These are phyloP conservation scores for Fusarium subglutinans DNA, from an alignment of 2,329 filamentous ascomycete species.

Conservation along the genomic window DNA sequence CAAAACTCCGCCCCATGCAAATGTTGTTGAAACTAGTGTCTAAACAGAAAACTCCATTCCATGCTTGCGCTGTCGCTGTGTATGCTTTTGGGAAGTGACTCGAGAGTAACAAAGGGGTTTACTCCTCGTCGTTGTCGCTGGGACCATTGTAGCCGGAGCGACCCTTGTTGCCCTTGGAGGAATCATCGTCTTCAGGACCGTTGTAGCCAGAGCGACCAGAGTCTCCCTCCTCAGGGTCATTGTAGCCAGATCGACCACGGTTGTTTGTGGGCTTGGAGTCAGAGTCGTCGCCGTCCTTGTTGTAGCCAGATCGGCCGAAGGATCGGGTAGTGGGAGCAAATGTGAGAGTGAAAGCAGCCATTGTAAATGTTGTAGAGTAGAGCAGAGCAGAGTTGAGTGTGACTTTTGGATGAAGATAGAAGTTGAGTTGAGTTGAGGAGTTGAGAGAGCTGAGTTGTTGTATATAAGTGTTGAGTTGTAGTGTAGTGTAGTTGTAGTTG, in stretches of 20 bases:
- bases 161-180: slow-evolving; percentile 49
- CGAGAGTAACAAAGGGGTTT: slow-evolving; percentile 5
- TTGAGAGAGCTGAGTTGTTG: not conserved
- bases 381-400: not conserved
- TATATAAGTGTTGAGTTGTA: not conserved
- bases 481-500: slow-evolving; percentile 3
- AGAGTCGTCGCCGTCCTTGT: slow-evolving; percentile 42
- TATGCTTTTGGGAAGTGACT: slow-evolving; percentile 6
- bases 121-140: slow-evolving; percentile 47
- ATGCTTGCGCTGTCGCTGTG: slow-evolving; percentile 31
- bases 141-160: slow-evolving; percentile 56
- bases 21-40: slow-evolving; percentile 25
- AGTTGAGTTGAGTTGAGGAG: not conserved
- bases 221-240: slow-evolving; percentile 49
- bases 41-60: slow-evolving; percentile 32
- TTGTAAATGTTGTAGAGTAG: slow-evolving; percentile 29
- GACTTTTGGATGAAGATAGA: not conserved
- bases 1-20: slow-evolving; percentile 21
- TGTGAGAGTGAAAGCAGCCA: slow-evolving; percentile 44
- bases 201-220: slow-evolving; percentile 56
- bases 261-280: slow-evolving; percentile 47
- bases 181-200: slow-evolving; percentile 43
- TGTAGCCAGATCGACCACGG: slow-evolving; percentile 56
- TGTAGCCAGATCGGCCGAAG: slow-evolving; percentile 39
- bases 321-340: slow-evolving; percentile 38